Conservation (phyloP, 495 filamentous ascomycete species). For the Patellaria atrata region DNA sequence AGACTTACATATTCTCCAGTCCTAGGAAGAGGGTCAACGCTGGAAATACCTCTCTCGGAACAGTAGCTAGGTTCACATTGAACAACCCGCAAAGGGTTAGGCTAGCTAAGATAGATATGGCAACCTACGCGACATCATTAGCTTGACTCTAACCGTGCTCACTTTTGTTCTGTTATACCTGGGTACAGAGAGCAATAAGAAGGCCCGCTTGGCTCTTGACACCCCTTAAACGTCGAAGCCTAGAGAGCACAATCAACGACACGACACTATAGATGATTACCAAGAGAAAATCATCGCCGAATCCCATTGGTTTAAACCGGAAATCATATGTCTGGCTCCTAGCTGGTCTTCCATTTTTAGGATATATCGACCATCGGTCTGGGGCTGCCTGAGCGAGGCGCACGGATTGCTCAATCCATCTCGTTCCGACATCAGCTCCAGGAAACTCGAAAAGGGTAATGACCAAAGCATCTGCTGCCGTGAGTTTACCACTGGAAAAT, state of each 20-base stretch:
- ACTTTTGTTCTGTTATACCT: constrained; percentile 21
- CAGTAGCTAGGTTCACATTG: constrained; percentile 27
- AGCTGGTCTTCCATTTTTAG: constrained; percentile 34
- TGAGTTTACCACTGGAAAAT: constrained; percentile 43
- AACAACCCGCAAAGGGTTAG: constrained; percentile 27
- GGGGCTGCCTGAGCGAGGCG: constrained; percentile 31
- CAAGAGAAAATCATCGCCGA: constrained; percentile 42
- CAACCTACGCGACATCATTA: constrained; percentile 33
- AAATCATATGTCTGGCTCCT: constrained; percentile 54
- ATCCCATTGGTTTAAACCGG: constrained; percentile 51
- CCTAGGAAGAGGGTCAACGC: constrained; percentile 57
- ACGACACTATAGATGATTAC: constrained; percentile 44
- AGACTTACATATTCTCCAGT: constrained; percentile 47
- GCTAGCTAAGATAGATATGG: constrained; percentile 42
- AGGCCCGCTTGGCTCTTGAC: constrained; percentile 55
- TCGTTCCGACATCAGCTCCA: constrained; percentile 38
- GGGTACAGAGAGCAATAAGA: constrained; percentile 46
- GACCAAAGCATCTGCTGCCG: constrained; percentile 57
- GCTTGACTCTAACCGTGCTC: not conserved
- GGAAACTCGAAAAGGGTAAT: constrained; percentile 53
- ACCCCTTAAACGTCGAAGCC: constrained; percentile 45
- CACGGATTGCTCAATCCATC: constrained; percentile 42
- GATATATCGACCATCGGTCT: constrained; percentile 45
- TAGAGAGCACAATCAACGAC: constrained; percentile 41
- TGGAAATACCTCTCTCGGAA: constrained; percentile 42